A percentile compares a stretch with the other conserved stretches of the same genome.
Conservation (phyloP, 306 rosid species). For the Rosa chinensis region DNA sequence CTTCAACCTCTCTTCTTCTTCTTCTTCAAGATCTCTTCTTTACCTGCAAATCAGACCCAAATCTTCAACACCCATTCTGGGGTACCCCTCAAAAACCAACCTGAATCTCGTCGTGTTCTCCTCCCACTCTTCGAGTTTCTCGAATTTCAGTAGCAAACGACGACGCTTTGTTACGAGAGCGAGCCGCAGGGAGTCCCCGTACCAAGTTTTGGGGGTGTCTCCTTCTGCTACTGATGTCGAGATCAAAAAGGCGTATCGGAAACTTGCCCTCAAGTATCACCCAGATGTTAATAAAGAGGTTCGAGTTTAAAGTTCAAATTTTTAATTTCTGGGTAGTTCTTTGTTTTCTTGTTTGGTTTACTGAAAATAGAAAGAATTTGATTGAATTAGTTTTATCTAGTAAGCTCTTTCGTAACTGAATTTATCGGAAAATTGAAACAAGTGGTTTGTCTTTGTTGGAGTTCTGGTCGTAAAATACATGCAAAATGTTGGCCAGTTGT, state of each 20-base stretch:
- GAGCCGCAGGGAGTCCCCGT: slow-evolving; percentile 72
- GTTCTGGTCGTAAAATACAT: not conserved
- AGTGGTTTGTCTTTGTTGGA: not conserved
- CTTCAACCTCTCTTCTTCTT: slow-evolving; percentile 16
- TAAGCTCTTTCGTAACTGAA: not conserved
- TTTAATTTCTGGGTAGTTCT: not conserved
- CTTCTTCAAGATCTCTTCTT: slow-evolving; percentile 31
- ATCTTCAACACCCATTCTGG: slow-evolving; percentile 36
- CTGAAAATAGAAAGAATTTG: not conserved
- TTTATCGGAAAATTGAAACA: not conserved
- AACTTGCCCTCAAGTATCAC: slow-evolving; percentile 92
- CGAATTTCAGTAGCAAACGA: slow-evolving; percentile 26
- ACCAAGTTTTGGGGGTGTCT: slow-evolving; percentile 74
- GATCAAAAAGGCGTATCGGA: slow-evolving; percentile 87
- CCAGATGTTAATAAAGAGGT: slow-evolving; percentile 98
- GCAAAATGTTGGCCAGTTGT: not conserved
- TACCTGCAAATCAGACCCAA: slow-evolving; percentile 32
- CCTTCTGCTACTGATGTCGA: slow-evolving; percentile 67
- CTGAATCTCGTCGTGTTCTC: slow-evolving; percentile 9
- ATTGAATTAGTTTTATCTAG: not conserved
- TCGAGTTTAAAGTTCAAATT: not conserved
- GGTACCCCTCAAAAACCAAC: slow-evolving; percentile 16
- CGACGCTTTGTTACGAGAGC: slow-evolving; percentile 34
- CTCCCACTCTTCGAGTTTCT: slow-evolving; percentile 10
- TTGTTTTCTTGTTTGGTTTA: not conserved